Conservation (phyloP, 192 early-diverging fungal genomes). For the Cetraspora pellucida region DNA sequence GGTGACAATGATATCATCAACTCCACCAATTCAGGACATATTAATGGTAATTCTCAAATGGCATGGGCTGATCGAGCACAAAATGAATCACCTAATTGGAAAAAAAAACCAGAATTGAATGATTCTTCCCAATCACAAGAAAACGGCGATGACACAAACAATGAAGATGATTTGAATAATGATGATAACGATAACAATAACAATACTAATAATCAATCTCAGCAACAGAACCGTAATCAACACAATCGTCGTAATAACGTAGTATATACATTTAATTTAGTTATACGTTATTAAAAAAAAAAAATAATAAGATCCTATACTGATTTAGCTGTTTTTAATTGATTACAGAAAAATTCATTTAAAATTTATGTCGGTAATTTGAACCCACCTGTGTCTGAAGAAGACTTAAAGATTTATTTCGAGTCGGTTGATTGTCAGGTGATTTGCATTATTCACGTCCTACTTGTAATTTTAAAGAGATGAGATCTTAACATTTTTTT, state of each 20-base stretch:
- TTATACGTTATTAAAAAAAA: not conserved
- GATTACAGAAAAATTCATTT: not conserved
- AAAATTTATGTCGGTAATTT: slow-evolving; percentile 16
- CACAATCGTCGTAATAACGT: not conserved
- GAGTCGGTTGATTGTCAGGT: not conserved
- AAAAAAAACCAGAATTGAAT: not conserved
- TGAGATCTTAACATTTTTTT: no score
- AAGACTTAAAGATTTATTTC: slow-evolving; percentile 7
- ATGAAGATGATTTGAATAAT: slow-evolving; percentile 1
- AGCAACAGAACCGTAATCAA: not conserved
- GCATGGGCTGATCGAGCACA: slow-evolving; percentile 15
- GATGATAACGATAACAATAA: slow-evolving; percentile 12
- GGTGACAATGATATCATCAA: not conserved
- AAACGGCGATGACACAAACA: not conserved
- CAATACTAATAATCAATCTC: not conserved
- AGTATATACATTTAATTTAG: not conserved
- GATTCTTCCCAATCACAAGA: not conserved
- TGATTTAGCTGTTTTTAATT: not conserved
- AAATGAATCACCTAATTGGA: not conserved
- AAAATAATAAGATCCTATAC: not conserved
- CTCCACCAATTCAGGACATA: not conserved
- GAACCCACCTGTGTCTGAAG: not conserved
- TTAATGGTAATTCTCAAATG: not conserved
- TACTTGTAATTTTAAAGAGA: no score
- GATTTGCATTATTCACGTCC: not conserved